Percentiles rank a stretch among this genome's conserved stretches.
These are phyloP conservation scores for Oropetium thomaeum DNA, from an alignment of 176 grass and related monocot genomes.

Conservation along the genomic window DNA sequence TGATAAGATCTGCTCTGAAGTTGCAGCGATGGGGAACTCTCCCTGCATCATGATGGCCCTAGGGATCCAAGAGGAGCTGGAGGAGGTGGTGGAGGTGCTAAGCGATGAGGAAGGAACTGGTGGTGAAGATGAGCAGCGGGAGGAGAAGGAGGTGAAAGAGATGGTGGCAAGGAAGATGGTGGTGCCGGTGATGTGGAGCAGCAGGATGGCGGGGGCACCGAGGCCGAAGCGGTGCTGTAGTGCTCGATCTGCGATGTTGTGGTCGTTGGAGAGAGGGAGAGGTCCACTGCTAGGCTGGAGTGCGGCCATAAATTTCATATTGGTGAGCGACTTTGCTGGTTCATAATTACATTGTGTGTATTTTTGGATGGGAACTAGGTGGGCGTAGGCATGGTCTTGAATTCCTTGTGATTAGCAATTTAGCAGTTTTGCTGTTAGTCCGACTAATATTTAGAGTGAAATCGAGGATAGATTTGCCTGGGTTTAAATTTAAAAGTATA, in stretches of 20 bases:
- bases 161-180: not conserved
- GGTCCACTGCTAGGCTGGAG: not conserved
- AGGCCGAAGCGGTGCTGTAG: not conserved
- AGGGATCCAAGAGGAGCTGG: too few relatives aligned
- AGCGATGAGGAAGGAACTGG: too few relatives aligned
- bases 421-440: not conserved
- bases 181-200: not conserved
- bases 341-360: not conserved
- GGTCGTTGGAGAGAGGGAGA: not conserved
- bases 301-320: not conserved
- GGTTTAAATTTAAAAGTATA: not conserved
- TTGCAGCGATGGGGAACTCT: too few relatives aligned
- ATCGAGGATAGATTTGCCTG: slow-evolving; percentile 1
- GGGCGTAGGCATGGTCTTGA: slow-evolving; percentile 16
- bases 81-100: too few relatives aligned
- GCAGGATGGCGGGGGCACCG: not conserved
- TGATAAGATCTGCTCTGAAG: too few relatives aligned
- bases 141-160: not conserved
- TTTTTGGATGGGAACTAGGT: not conserved
- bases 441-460: not conserved
- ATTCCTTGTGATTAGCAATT: slow-evolving; percentile 10
- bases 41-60: too few relatives aligned
- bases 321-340: not conserved
- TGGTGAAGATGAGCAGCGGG: too few relatives aligned
- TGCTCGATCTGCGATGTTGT: not conserved